Base-by-base conservation (phyloP, 1,284 basidiomycete genomes). In the Leccinum variabile region DNA sequence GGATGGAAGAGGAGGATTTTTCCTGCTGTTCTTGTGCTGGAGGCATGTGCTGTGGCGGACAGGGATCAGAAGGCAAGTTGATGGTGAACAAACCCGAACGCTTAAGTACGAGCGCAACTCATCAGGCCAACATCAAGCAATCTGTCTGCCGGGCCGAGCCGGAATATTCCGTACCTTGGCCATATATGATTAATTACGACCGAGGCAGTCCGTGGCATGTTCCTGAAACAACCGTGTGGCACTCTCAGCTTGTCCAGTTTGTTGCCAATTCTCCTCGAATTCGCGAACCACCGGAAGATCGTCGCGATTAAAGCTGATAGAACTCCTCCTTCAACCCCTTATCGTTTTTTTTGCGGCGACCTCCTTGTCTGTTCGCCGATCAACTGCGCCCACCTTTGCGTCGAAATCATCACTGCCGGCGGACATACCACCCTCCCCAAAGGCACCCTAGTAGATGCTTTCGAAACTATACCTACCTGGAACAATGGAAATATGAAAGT, bases 1-100 rank as follows among this genome's bases (percentile, higher is more conserved):
- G 79, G 14, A 88, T 80, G 13, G 81, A 79, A 0, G 81, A 73
- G 0, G 83, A 75, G 0, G 78, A 65, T 11, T 72, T 69, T 69
- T 72, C 77, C 63, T 80, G 81, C 10, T 78, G 77, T 35, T 82
- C 79, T 11, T 77, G 76, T 16, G 80, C 78, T 50, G 79, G 72
- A 16, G 80, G 77, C 69, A 83, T 82, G 57, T 35, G 59, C 4
- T 39, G 61, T 52, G 37, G 58, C 62, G 62, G 57, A 61, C 57
- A 49, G 63, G 63, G 65, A n/a, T 39, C 35, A 25, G 58, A 59
- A 60, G 46, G 18, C 37, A 54, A 61, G 50, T 3, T 53, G 44
- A 53, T 11, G 62, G 32, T 57, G 53, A 60, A 65, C 56, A 58
- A 46, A 57, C 49, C 55, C 56, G 32, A 76, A 70, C 44, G 18